These are phyloP conservation scores for Pseudonitzschia pungens DNA, from an alignment of 108 stramenopile genomes.

Conservation along the genomic window DNA sequence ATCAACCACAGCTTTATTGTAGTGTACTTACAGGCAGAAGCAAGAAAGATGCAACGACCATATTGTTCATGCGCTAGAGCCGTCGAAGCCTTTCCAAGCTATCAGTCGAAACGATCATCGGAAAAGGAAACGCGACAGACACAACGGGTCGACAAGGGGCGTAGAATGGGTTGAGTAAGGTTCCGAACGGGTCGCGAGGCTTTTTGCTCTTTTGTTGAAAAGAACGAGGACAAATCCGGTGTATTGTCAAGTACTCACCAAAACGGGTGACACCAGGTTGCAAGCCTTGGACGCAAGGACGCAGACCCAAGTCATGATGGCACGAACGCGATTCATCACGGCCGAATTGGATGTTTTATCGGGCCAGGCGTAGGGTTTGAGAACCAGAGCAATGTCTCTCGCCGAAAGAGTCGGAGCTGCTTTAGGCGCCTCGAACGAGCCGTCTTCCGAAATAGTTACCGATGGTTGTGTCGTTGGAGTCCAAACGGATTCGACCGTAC, in stretches of 20 bases:
- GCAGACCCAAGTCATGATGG: slow-evolving; percentile 90
- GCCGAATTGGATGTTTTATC: slow-evolving; percentile 76
- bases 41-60: slow-evolving; percentile 46
- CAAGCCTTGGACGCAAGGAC: slow-evolving; percentile 84
- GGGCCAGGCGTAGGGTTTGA: slow-evolving; percentile 97
- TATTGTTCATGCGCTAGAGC: slow-evolving; percentile 78
- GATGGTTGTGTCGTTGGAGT: slow-evolving; percentile 33
- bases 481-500: slow-evolving; percentile 51
- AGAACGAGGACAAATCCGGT: background rate
- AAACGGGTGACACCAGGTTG: slow-evolving; percentile 78
- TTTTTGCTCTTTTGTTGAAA: background rate
- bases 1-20: background rate
- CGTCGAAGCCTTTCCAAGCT: slow-evolving; percentile 84
- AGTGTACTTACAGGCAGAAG: slow-evolving; percentile 38
- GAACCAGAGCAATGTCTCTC: slow-evolving; percentile 56
- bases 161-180: background rate
- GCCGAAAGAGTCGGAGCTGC: slow-evolving; percentile 42
- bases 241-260: slow-evolving; percentile 21
- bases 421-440: slow-evolving; percentile 1
- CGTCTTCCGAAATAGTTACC: background rate
- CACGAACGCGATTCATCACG: slow-evolving; percentile 78
- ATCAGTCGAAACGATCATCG: background rate
- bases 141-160: background rate
- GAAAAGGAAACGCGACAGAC: background rate
- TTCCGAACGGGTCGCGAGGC: background rate